Percentiles rank a stretch among this genome's conserved stretches.
Evolutionary conservation across 1,284 basidiomycete genomes (phyloP).

Genomic region (Chondrostereum purpureum): DNA sequence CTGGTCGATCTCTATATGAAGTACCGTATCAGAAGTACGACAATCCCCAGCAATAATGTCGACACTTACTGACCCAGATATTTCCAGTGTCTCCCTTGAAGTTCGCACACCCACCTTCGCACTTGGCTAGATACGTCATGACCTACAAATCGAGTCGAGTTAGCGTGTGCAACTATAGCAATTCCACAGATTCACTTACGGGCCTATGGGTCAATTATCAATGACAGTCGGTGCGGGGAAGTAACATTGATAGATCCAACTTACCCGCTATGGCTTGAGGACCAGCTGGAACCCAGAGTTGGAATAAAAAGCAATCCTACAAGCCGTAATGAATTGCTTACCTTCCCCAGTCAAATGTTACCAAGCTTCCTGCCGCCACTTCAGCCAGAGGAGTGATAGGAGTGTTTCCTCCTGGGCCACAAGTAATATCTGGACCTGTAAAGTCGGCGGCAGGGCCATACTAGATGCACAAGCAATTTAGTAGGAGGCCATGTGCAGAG

Average conservation of each 20-base stretch:
- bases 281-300: not conserved
- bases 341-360: conserved; percentile 11
- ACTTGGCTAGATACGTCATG: conserved; percentile 17
- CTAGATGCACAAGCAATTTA: not conserved
- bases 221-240: too few relatives aligned
- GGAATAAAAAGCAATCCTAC: too few relatives aligned
- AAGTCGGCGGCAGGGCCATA: conserved; percentile 15
- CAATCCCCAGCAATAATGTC: too few relatives aligned
- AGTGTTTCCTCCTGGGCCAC: conserved; percentile 16
- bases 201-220: too few relatives aligned
- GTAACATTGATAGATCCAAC: too few relatives aligned
- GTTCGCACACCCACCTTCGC: conserved; percentile 13
- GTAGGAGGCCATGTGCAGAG: not conserved
- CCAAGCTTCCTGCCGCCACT: conserved; percentile 14
- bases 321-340: not conserved
- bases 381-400: conserved; percentile 14
- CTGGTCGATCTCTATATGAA: conserved; percentile 9
- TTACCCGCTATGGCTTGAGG: not conserved
- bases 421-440: conserved; percentile 8
- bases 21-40: too few relatives aligned
- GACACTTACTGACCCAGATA: conserved; percentile 9
- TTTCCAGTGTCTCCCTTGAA: conserved; percentile 15
- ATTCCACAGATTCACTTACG: too few relatives aligned
- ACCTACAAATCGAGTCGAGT: too few relatives aligned
- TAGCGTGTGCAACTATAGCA: conserved; percentile 10